phyloP scores from a whole-genome alignment of 139 green algal genomes.

The Chlorella sp. region DNA sequence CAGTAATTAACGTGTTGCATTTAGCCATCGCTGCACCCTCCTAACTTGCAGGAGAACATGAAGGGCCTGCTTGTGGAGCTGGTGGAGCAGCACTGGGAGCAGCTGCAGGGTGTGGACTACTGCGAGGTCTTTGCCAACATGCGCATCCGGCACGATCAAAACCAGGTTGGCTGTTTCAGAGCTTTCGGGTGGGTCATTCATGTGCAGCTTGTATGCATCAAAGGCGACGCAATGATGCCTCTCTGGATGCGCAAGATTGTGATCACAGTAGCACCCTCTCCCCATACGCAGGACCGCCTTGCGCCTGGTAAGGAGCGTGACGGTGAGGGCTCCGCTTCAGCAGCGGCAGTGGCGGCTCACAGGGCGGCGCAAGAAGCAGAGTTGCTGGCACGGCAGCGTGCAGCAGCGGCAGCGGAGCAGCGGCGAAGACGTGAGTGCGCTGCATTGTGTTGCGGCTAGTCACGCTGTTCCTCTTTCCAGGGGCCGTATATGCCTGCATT shows the following conservation, averaged over 20 bases:
- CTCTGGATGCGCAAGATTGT: too few species aligned
- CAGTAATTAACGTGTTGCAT: too few species aligned
- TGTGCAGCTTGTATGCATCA: too few species aligned
- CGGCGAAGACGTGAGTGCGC: conserved; percentile 33
- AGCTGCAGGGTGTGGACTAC: conserved; percentile 72
- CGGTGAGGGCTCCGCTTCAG: not conserved
- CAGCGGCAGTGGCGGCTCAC: too few species aligned
- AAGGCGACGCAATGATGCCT: too few species aligned
- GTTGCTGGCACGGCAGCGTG: conserved; percentile 11
- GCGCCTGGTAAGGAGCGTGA: not conserved
- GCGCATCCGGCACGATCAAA: conserved; percentile 76
- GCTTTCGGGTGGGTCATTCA: too few species aligned
- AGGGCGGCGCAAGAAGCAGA: not conserved
- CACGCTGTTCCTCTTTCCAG: not conserved
- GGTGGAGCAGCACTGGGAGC: conserved; percentile 37
- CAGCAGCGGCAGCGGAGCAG: conserved; percentile 23
- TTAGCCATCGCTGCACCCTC: too few species aligned
- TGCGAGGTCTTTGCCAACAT: conserved; percentile 89
- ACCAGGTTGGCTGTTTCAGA: conserved; percentile 29
- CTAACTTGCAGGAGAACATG: conserved; percentile 40
- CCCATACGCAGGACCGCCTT: not conserved
- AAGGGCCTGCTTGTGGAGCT: conserved; percentile 46
- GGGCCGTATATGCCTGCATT: too few species aligned
- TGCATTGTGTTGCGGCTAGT: not conserved
- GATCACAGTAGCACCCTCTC: too few species aligned